Conservation (phyloP, 345 rosid species). For the Salix viminalis region DNA sequence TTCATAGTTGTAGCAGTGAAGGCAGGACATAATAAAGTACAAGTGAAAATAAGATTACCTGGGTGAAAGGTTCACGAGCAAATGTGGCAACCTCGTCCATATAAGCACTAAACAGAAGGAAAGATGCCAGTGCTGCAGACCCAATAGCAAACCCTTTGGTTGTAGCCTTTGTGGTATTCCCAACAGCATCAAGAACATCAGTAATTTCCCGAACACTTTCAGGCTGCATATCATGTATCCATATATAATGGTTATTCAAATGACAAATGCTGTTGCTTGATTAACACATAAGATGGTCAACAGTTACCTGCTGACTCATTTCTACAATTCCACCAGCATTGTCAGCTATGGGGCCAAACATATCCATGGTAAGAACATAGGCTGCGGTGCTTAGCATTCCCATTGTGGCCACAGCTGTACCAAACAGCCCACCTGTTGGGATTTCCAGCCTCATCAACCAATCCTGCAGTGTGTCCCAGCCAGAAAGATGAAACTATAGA, state of each 20-base stretch:
- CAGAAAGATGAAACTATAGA: conserved; percentile 83
- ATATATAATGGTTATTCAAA: neutral
- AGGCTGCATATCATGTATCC: conserved; percentile 46
- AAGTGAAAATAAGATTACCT: conserved; percentile 39
- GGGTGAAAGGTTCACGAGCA: conserved; percentile 68
- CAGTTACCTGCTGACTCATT: conserved; percentile 97
- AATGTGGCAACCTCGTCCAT: conserved; percentile 98
- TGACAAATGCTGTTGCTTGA: neutral
- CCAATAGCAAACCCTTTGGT: conserved; percentile 99
- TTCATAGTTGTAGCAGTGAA: neutral
- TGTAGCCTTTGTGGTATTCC: conserved; percentile 97
- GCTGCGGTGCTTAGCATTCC: conserved; percentile 99
- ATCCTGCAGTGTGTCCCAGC: conserved; percentile 92
- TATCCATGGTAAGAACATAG: conserved; percentile 98
- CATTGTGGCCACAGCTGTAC: conserved; percentile 99
- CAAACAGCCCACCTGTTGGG: conserved; percentile 94
- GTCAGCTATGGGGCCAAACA: conserved; percentile 99
- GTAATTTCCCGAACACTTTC: conserved; percentile 98
- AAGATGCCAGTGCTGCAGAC: conserved; percentile 98
- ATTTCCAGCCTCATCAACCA: conserved; percentile 80
- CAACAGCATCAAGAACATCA: conserved; percentile 99
- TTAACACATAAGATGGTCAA: conserved; percentile 4
- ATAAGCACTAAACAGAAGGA: conserved; percentile 96
- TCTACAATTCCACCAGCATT: conserved; percentile 99
- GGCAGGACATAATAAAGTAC: neutral